Base-by-base conservation (phyloP, 2,329 filamentous ascomycete species). In the Aspergillus sergii region DNA sequence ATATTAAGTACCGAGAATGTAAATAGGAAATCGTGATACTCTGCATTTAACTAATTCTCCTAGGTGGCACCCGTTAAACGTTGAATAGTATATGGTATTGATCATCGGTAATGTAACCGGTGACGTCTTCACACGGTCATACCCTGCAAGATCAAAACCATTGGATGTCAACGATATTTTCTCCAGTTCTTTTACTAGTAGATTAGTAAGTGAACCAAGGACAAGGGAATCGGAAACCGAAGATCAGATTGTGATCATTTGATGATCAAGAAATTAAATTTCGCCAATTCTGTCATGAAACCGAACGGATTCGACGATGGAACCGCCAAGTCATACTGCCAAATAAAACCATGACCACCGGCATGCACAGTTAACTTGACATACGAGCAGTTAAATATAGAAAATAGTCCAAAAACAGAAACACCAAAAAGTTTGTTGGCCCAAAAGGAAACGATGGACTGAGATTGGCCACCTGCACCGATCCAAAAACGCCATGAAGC, bases 401-500 rank as follows among this genome's bases (percentile, higher is more conserved):
- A 32, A 55, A 26, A 14, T 36, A 36, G 32, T 28, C 19, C 32
- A 32, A 51, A 39, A 16, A 26, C 8, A 28, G 6, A 34, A 34
- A 11, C 2, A 12, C 59, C 53, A 8, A 45, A 21, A 50, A n/a
- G 39, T 56, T 32, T 55, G 32, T 39, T 26, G 51, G 51, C 26
- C 36, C 28, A 43, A 57, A 45, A 56, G 11, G 19, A 21, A 61
- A 57, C 32, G 32, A 61, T 51, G 43, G 48, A 54, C 48, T 32
- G 48, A 11, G 28, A 6, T 32, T 39, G 54, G 45, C 23, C 51
- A 57, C 39, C 26, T 56, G 41, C 61, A 59, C 57, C 57, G 30
- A 45, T 16, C 39, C 39, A 30, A 56, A 34, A 63, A 63, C 61
- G 57, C 61, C 61, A 39, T 23, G 9, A 26, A 50, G 56, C 28